Conservation (phyloP, 2,329 filamentous ascomycete species). For the Plectosphaerella sp. region DNA sequence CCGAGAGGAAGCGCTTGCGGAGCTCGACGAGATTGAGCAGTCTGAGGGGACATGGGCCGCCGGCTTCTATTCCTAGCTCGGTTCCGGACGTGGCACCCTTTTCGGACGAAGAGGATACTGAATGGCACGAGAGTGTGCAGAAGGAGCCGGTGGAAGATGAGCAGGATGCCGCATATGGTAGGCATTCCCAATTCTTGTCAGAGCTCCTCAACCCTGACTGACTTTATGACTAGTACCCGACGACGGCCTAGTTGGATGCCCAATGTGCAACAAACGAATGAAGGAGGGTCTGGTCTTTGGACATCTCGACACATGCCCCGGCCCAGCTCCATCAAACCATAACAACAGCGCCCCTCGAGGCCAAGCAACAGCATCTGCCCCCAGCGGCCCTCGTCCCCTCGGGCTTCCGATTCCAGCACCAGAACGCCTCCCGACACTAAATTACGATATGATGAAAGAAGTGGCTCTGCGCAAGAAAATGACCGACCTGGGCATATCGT, state of each 20-base stretch:
- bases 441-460: conserved; percentile 86
- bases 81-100: conserved; percentile 29
- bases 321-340: conserved; percentile 22
- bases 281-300: conserved; percentile 71
- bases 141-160: conserved; percentile 4
- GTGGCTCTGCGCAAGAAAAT: conserved; percentile 74
- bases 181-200: background rate
- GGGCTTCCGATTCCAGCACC: conserved; percentile 26
- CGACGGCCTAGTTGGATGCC: conserved; percentile 78
- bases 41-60: conserved; percentile 30
- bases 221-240: conserved; percentile 32
- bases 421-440: conserved; percentile 73
- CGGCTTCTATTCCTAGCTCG: conserved; percentile 23
- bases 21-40: conserved; percentile 47
- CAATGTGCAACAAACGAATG: conserved; percentile 76
- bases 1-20: conserved; percentile 43
- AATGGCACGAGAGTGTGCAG: background rate
- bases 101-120: background rate
- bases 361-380: background rate
- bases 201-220: conserved; percentile 6
- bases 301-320: conserved; percentile 69
- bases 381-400: conserved; percentile 18
- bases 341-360: conserved; percentile 3
- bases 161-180: conserved; percentile 6
- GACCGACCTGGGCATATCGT: conserved; percentile 71